Evolutionary conservation across 345 rosid genomes (phyloP).

Genomic region (Citrus trifoliata): DNA sequence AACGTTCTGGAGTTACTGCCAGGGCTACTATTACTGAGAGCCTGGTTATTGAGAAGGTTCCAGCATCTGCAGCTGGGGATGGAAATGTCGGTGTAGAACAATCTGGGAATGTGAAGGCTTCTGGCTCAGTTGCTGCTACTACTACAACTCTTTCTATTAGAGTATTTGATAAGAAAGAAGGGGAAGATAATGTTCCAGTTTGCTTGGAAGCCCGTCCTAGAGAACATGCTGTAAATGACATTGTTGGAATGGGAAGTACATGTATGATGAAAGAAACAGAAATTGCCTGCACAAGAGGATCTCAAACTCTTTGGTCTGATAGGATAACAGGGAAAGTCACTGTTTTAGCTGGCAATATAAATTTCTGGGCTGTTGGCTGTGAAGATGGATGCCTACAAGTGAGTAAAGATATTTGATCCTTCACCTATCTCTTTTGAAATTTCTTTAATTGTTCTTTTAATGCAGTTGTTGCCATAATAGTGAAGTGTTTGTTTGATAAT

Average conservation of each 20-base stretch:
- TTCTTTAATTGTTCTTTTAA: neutral
- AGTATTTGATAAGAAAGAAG: conserved; percentile 82
- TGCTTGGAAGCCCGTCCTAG: conserved; percentile 89
- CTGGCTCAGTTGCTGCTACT: conserved; percentile 35
- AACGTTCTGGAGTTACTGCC: conserved; percentile 76
- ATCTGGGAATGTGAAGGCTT: conserved; percentile 52
- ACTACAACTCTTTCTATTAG: conserved; percentile 50
- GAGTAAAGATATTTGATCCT: conserved; percentile 3
- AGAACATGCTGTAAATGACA: conserved; percentile 77
- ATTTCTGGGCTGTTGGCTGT: conserved; percentile 98
- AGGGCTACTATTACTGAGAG: conserved; percentile 72
- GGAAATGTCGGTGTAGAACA: conserved; percentile 55
- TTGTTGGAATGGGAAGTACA: conserved; percentile 63
- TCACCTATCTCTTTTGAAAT: neutral
- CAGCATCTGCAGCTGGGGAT: conserved; percentile 45
- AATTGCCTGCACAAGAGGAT: conserved; percentile 67
- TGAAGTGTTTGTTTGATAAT: neutral
- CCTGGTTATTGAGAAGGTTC: conserved; percentile 86
- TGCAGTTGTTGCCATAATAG: neutral
- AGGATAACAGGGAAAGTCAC: conserved; percentile 85
- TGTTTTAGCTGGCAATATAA: conserved; percentile 93
- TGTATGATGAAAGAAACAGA: conserved; percentile 80
- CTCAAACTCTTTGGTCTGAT: conserved; percentile 86
- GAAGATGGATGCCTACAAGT: conserved; percentile 99
- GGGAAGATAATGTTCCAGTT: conserved; percentile 58